These are phyloP conservation scores for Hysterium pulicare DNA, from an alignment of 2,329 filamentous ascomycete species.

Conservation along the genomic window DNA sequence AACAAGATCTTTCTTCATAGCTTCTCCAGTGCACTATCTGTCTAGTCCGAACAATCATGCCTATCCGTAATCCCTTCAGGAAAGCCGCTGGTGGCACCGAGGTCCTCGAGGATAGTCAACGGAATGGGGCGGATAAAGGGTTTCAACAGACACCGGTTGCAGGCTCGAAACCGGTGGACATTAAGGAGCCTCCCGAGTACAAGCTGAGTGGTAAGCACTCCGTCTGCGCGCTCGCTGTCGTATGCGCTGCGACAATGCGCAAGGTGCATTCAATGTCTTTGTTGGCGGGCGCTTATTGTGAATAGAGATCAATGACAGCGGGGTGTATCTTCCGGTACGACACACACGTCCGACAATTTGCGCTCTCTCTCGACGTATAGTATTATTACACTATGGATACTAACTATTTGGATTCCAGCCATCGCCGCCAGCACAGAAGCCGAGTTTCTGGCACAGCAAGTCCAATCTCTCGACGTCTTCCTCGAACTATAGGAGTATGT, in stretches of 20 bases:
- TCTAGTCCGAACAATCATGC: no score
- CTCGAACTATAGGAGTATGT: slow-evolving; percentile 59
- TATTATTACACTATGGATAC: slow-evolving; percentile 5
- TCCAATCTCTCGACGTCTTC: slow-evolving; percentile 50
- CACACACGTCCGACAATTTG: background rate
- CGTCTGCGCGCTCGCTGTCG: background rate
- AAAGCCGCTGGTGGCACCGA: slow-evolving; percentile 31
- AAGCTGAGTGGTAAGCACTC: slow-evolving; percentile 49
- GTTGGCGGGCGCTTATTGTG: slow-evolving; percentile 23
- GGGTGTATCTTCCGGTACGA: slow-evolving; percentile 86
- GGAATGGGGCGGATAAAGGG: slow-evolving; percentile 27
- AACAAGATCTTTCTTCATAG: background rate
- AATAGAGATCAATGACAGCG: slow-evolving; percentile 90
- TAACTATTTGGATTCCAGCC: slow-evolving; percentile 37
- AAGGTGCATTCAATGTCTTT: background rate
- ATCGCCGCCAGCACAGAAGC: slow-evolving; percentile 87
- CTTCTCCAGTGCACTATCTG: background rate
- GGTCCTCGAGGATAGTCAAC: slow-evolving; percentile 29
- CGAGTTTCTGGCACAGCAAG: slow-evolving; percentile 66
- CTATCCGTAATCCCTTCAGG: slow-evolving; percentile 42
- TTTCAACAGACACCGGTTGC: slow-evolving; percentile 33
- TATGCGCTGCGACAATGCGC: background rate
- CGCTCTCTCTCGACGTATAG: slow-evolving; percentile 1
- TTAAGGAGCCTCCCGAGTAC: slow-evolving; percentile 49
- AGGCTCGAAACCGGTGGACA: slow-evolving; percentile 40